phyloP scores from a whole-genome alignment of 2,329 filamentous ascomycete species.

The Xylaria hypoxylon region DNA sequence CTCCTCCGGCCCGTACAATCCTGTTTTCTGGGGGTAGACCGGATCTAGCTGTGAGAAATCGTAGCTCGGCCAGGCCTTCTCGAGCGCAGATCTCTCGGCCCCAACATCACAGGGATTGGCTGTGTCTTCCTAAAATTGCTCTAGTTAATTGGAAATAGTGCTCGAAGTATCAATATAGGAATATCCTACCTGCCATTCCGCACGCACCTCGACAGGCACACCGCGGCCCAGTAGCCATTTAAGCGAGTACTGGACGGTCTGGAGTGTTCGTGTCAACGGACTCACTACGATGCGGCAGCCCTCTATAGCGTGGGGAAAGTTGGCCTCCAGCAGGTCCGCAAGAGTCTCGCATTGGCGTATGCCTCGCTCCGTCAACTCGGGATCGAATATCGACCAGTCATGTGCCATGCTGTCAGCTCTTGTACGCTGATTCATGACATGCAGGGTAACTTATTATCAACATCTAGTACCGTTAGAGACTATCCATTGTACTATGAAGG shows the following conservation, averaged over 20 bases:
- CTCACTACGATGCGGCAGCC: slow-evolving; percentile 51
- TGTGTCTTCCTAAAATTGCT: slow-evolving; percentile 48
- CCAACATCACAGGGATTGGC: slow-evolving; percentile 51
- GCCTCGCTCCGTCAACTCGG: slow-evolving; percentile 48
- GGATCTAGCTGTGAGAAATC: slow-evolving; percentile 51
- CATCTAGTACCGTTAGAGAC: slow-evolving; percentile 41
- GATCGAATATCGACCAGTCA: slow-evolving; percentile 49
- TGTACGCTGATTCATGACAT: slow-evolving; percentile 11
- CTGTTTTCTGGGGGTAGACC: slow-evolving; percentile 50
- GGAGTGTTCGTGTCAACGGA: slow-evolving; percentile 48
- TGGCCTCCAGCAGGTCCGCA: slow-evolving; percentile 42
- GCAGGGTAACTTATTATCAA: slow-evolving; percentile 48
- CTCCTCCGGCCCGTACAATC: slow-evolving; percentile 49
- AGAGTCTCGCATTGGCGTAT: slow-evolving; percentile 47
- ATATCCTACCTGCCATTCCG: slow-evolving; percentile 51
- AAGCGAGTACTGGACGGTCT: slow-evolving; percentile 49
- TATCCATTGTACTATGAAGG: neutral
- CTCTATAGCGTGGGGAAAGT: slow-evolving; percentile 41
- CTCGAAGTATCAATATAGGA: neutral
- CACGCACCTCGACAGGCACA: slow-evolving; percentile 48
- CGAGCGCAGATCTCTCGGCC: slow-evolving; percentile 40
- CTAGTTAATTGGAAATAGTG: slow-evolving; percentile 9
- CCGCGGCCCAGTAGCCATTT: slow-evolving; percentile 47
- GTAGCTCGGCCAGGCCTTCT: slow-evolving; percentile 48
- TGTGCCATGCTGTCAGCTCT: slow-evolving; percentile 47